These are phyloP conservation scores for Talaromyces atroroseus DNA, from an alignment of 2,329 filamentous ascomycete genomes.

Conservation along the genomic window DNA sequence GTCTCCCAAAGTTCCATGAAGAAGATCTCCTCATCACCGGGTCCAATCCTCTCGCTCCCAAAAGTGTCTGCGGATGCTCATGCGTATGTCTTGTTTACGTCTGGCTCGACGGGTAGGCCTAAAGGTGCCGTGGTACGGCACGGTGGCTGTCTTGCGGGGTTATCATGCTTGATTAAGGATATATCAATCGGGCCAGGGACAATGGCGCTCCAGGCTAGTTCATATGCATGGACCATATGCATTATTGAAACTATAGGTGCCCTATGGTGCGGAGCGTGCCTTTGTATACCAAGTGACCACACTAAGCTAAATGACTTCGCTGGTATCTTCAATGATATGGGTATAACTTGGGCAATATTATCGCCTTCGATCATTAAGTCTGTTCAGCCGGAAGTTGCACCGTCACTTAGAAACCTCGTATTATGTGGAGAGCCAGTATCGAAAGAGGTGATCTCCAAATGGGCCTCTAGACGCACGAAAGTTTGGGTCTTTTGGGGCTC, in stretches of 20 bases:
- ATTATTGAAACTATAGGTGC: constrained; percentile 52
- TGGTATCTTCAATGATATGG: constrained; percentile 46
- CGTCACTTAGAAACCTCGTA: neutral
- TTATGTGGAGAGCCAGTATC: neutral
- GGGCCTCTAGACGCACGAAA: neutral
- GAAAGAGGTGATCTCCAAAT: neutral
- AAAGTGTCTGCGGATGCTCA: constrained; percentile 19
- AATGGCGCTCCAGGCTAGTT: constrained; percentile 55
- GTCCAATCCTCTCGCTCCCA: neutral
- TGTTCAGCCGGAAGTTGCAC: neutral
- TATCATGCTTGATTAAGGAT: constrained; percentile 48
- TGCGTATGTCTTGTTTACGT: constrained; percentile 10
- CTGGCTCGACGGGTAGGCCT: neutral
- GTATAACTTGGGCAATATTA: constrained; percentile 52
- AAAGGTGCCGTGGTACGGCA: constrained; percentile 46
- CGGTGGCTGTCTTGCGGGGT: constrained; percentile 51
- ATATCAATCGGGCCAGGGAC: constrained; percentile 48
- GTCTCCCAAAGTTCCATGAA: neutral
- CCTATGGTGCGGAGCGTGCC: constrained; percentile 51
- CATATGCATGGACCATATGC: constrained; percentile 51
- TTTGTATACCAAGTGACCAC: constrained; percentile 52
- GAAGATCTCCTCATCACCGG: neutral
- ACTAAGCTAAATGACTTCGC: constrained; percentile 47
- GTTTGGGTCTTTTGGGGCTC: neutral
- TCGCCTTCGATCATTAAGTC: constrained; percentile 52